Evolutionary conservation across 1,139 yeast species (phyloP).

Genomic region (Geotrichum carabidarum): DNA sequence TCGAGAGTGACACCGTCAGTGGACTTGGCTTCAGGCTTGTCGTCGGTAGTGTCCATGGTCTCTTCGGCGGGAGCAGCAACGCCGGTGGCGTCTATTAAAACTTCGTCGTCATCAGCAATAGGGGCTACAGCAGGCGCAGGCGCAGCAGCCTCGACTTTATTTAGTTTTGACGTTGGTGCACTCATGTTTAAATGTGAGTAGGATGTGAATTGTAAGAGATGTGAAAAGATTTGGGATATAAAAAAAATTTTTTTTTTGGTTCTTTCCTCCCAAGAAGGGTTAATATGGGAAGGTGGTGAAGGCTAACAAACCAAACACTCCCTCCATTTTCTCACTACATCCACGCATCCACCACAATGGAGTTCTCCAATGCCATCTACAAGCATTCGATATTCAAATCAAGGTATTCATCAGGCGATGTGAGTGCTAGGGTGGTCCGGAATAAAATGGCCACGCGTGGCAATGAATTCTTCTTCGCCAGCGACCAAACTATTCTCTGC

Average conservation of each 20-base stretch:
- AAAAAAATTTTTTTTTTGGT: constrained; percentile 1
- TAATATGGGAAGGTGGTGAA: neutral
- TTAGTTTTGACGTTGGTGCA: constrained; percentile 60
- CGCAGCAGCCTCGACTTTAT: constrained; percentile 22
- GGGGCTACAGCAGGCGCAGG: constrained; percentile 27
- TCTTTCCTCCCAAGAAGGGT: constrained; percentile 1
- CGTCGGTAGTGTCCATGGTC: constrained; percentile 33
- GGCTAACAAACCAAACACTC: no score
- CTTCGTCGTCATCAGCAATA: constrained; percentile 50
- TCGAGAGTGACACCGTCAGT: constrained; percentile 52
- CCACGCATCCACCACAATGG: neutral
- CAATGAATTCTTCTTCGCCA: constrained; percentile 34
- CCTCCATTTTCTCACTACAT: neutral
- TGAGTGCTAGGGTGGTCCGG: neutral
- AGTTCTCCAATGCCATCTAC: neutral
- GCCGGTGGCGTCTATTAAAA: constrained; percentile 59
- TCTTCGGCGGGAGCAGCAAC: constrained; percentile 34
- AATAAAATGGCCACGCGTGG: constrained; percentile 20
- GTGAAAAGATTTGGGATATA: neutral
- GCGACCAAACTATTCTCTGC: constrained; percentile 31
- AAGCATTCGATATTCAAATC: neutral
- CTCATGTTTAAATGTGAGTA: constrained; percentile 45
- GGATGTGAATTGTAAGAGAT: neutral
- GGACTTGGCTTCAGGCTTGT: constrained; percentile 25
- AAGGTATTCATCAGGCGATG: neutral